Evolutionary conservation across 306 rosid genomes (phyloP).

Genomic region (Lathyrus oleraceus): DNA sequence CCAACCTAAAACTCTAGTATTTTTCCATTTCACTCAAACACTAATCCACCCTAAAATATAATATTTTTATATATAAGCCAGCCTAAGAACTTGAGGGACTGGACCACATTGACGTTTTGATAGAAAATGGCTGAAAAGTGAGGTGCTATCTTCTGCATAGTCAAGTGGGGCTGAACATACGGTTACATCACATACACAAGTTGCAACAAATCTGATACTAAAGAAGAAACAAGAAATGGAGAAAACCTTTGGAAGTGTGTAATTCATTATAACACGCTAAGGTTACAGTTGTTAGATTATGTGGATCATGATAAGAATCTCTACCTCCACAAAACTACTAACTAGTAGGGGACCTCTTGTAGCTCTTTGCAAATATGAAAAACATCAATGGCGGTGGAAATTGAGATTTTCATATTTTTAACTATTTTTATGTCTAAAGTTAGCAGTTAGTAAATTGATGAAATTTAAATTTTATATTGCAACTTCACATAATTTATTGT

Average conservation of each 20-base stretch:
- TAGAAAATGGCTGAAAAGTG: constrained; percentile 1
- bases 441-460: too few species aligned
- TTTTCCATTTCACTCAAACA: too few species aligned
- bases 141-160: constrained; percentile 5
- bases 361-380: neutral
- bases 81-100: too few species aligned
- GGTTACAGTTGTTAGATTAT: neutral
- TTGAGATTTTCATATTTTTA: too few species aligned
- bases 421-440: too few species aligned
- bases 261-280: neutral
- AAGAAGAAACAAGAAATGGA: constrained; percentile 17
- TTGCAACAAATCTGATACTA: constrained; percentile 7
- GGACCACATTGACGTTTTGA: too few species aligned
- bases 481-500: too few species aligned
- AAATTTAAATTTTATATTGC: too few species aligned
- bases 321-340: neutral
- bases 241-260: constrained; percentile 23
- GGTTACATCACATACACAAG: neutral
- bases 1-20: too few species aligned
- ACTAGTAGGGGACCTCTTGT: neutral
- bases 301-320: constrained; percentile 1
- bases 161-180: neutral
- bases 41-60: too few species aligned
- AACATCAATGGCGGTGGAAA: neutral
- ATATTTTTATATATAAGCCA: too few species aligned